phyloP scores from a whole-genome alignment of 2,329 filamentous ascomycete genomes.

The Escovopsis sp. region DNA sequence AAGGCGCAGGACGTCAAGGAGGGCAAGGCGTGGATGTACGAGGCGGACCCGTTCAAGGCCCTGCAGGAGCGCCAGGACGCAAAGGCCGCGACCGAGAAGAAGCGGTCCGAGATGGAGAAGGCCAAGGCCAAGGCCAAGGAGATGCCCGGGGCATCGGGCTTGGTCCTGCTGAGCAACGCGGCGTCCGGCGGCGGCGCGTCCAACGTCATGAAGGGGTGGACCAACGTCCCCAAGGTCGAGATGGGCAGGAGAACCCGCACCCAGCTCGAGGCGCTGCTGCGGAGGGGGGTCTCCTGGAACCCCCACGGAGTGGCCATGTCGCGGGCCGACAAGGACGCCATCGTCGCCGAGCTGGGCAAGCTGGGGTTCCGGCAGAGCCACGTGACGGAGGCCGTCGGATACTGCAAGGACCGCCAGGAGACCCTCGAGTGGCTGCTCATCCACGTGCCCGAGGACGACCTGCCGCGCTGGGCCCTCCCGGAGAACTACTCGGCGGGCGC shows the following conservation, averaged over 20 bases:
- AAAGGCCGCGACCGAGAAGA: slow-evolving; percentile 63
- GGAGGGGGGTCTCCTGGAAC: slow-evolving; percentile 76
- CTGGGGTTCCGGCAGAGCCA: slow-evolving; percentile 84
- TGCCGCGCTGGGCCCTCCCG: slow-evolving; percentile 84
- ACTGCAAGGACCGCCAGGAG: slow-evolving; percentile 87
- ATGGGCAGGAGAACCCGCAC: slow-evolving; percentile 72
- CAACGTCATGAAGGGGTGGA: slow-evolving; percentile 60
- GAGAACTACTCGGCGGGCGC: slow-evolving; percentile 86
- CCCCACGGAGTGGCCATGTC: slow-evolving; percentile 57
- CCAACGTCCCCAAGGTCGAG: slow-evolving; percentile 74
- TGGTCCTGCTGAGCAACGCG: slow-evolving; percentile 35
- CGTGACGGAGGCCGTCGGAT: slow-evolving; percentile 69
- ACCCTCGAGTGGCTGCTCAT: slow-evolving; percentile 91
- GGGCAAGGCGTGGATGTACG: slow-evolving; percentile 77
- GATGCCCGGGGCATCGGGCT: slow-evolving; percentile 42
- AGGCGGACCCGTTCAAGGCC: slow-evolving; percentile 82
- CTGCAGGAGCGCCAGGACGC: slow-evolving; percentile 67
- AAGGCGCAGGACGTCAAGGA: slow-evolving; percentile 70
- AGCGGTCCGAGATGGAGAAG: slow-evolving; percentile 55
- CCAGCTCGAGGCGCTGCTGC: slow-evolving; percentile 66
- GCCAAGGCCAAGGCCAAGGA: slow-evolving; percentile 53
- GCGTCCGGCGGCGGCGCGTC: slow-evolving; percentile 21
- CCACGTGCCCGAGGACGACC: slow-evolving; percentile 90
- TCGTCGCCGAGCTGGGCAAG: slow-evolving; percentile 60
- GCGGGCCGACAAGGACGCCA: slow-evolving; percentile 36